Percentiles rank a stretch among this genome's conserved stretches.
phyloP scores from a whole-genome alignment of 768 basidiomycete genomes.

The Suillus decipiens region DNA sequence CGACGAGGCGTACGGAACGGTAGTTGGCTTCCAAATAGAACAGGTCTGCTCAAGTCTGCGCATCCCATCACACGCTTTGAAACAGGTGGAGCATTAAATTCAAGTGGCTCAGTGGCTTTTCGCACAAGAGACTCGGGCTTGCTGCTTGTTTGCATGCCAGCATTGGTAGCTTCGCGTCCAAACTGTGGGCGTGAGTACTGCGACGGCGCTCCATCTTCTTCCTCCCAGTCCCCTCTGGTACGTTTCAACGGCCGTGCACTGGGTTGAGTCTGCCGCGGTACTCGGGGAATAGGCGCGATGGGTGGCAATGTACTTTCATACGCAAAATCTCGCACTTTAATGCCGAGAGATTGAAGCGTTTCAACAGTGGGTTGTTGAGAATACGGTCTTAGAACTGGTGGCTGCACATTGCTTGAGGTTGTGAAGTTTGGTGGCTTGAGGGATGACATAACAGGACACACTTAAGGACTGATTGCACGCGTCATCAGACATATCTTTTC shows the following conservation, averaged over 20 bases:
- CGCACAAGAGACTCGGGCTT: conserved; percentile 32
- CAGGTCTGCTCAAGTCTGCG: conserved; percentile 11
- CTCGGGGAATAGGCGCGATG: conserved; percentile 50
- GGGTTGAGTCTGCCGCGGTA: conserved; percentile 52
- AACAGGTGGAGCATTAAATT: conserved; percentile 4
- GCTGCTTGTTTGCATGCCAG: conserved; percentile 15
- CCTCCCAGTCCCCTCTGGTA: conserved; percentile 33
- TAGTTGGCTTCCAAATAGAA: conserved; percentile 5
- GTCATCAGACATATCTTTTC: conserved; percentile 32
- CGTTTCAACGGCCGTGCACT: conserved; percentile 40
- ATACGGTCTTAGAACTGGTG: conserved; percentile 1
- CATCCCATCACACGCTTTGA: conserved; percentile 10
- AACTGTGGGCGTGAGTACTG: conserved; percentile 24
- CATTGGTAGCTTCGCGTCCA: conserved; percentile 2
- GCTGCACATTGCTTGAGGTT: conserved; percentile 18
- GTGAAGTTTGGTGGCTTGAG: conserved; percentile 21
- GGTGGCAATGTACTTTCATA: conserved; percentile 69
- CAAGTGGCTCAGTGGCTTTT: conserved; percentile 37
- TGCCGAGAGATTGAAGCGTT: conserved; percentile 32
- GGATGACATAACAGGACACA: conserved; percentile 26
- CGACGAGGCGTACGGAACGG: conserved; percentile 12
- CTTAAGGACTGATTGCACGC: conserved; percentile 34
- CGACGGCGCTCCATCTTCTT: conserved; percentile 25
- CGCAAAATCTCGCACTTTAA: conserved; percentile 62
- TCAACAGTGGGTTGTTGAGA: conserved; percentile 40